Base-by-base conservation (phyloP, 768 basidiomycete species). In the Podaxis rugospora region DNA sequence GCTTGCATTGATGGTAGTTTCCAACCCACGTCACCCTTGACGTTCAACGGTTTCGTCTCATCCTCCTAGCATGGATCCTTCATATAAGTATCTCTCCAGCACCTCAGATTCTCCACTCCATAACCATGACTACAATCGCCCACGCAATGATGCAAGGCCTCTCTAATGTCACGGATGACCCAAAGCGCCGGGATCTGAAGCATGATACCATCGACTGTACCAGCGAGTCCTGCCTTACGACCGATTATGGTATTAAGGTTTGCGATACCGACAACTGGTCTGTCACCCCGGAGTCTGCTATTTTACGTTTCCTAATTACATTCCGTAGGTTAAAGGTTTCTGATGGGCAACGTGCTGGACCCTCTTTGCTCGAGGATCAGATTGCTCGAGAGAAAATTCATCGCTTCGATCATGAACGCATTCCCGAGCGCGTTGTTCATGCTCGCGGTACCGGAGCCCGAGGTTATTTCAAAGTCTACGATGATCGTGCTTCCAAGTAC, bases 341-440 rank as follows among this genome's bases (percentile, higher is more conserved):
- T 18, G 71, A 78, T 63, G 82, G 78, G 35, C 65, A 72, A 25
- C 72, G 75, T 40, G 76, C 78, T 2, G 94, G 92, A 0, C 89
- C 93, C 1, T 82, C 83, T 25, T 76, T 92, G 6, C 79, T 95
- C n/a, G 90, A 92, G 67, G 89, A 91, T 68, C 86, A 89, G 61
- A 80, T 89, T 64, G 81, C 80, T 4, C 83, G 88, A 64, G 87
- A 89, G 75, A 91, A 92, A 72, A 83, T 92, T 32, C 83, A 83
- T 56, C 82, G 86, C 13, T 94, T 93, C 67, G 92, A 93, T 69
- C 92, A 93, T 67, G 92, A 95, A 70, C 88, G 92, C 42, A 94
- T 95, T 57, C 93, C 93, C 0, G 93, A 93, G 76, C 89, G 91
- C 49, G 86, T 88, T 9, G 87, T 88, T 6, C 80, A 81, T 68